Percentiles rank a stretch among this genome's conserved stretches.
Conservation (phyloP, 148 eudicot species). For the Fagopyrum esculentum region DNA sequence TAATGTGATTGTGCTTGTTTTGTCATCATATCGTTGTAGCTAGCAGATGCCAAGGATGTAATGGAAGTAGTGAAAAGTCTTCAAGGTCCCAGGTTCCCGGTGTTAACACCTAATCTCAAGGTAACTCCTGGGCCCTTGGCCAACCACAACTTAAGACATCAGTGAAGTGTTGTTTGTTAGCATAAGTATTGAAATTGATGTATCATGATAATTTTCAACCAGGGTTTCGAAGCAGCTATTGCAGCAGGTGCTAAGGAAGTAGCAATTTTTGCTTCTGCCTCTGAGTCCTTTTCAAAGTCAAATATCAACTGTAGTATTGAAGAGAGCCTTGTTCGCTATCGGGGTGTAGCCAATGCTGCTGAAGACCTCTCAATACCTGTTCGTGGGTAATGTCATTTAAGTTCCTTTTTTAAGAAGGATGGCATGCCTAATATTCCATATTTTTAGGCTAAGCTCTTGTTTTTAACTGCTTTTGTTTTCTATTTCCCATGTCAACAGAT, state of each 20-base stretch:
- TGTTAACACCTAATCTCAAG: slow-evolving; percentile 93
- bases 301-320: slow-evolving; percentile 88
- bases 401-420: background rate
- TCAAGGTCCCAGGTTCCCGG: slow-evolving; percentile 63
- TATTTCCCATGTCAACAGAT: slow-evolving; percentile 31
- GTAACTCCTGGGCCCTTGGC: slow-evolving; percentile 23
- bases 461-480: background rate
- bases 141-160: no score
- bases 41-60: slow-evolving; percentile 86
- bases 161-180: background rate
- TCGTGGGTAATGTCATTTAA: slow-evolving; percentile 64
- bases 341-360: slow-evolving; percentile 71
- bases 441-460: slow-evolving; percentile 11
- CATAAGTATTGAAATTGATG: background rate
- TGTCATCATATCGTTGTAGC: slow-evolving; percentile 33
- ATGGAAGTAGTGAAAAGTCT: slow-evolving; percentile 54
- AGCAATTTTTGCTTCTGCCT: slow-evolving; percentile 95
- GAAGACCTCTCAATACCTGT: slow-evolving; percentile 57
- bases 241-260: slow-evolving; percentile 95
- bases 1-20: background rate
- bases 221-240: slow-evolving; percentile 97
- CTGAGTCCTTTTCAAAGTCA: slow-evolving; percentile 88
- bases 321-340: slow-evolving; percentile 74
- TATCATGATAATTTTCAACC: slow-evolving; percentile 5
- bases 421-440: background rate